Conservation (phyloP, 495 filamentous ascomycete species). For the Penicillium tannophilum region DNA sequence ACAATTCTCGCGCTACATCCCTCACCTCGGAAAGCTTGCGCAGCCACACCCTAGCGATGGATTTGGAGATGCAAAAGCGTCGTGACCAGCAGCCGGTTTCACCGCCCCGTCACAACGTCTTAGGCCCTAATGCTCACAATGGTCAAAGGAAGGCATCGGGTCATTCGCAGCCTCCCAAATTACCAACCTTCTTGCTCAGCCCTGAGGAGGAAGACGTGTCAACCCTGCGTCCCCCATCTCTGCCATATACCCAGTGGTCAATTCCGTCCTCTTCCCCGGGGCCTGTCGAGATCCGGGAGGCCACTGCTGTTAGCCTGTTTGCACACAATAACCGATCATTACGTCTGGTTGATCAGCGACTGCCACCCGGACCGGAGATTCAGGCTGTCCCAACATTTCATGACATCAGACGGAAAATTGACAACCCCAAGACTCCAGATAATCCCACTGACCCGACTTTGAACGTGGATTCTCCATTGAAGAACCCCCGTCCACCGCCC, state of each 20-base stretch:
- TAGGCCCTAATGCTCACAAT: conserved; percentile 10
- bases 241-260: conserved; percentile 49
- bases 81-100: conserved; percentile 27
- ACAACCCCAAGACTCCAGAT: conserved; percentile 36
- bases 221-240: conserved; percentile 46
- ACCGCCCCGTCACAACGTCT: conserved; percentile 27
- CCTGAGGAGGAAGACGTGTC: conserved; percentile 42
- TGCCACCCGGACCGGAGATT: conserved; percentile 30
- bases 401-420: conserved; percentile 16
- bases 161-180: conserved; percentile 22
- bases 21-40: conserved; percentile 62
- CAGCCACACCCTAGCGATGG: conserved; percentile 54
- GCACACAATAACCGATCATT: conserved; percentile 86
- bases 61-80: conserved; percentile 32
- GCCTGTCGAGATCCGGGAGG: conserved; percentile 65
- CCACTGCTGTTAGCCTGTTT: conserved; percentile 78
- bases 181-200: conserved; percentile 33
- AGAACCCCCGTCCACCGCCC: conserved; percentile 74
- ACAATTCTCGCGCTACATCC: conserved; percentile 64
- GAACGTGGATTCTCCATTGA: conserved; percentile 66
- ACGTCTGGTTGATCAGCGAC: conserved; percentile 72
- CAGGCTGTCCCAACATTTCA: conserved; percentile 25
- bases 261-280: conserved; percentile 54
- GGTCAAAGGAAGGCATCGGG: conserved; percentile 1
- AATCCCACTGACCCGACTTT: conserved; percentile 43